phyloP scores from a whole-genome alignment of 225 moss, liverwort and hornwort genomes.

The Ulota crispa region DNA sequence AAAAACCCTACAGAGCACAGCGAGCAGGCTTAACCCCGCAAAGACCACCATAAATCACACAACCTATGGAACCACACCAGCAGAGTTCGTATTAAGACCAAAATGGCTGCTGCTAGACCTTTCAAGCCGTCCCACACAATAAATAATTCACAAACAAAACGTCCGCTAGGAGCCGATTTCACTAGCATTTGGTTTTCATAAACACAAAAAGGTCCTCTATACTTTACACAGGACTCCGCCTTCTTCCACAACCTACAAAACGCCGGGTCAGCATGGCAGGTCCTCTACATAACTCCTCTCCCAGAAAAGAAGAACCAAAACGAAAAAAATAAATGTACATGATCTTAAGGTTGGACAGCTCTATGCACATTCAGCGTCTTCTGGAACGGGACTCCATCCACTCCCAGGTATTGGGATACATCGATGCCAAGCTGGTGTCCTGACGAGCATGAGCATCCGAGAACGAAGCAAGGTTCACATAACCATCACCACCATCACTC shows the following conservation, averaged over 20 bases:
- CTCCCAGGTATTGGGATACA: slow-evolving; percentile 58
- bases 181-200: background rate
- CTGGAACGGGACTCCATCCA: slow-evolving; percentile 47
- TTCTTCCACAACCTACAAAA: background rate
- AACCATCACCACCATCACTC: slow-evolving; percentile 28
- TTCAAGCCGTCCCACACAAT: background rate
- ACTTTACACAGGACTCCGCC: background rate
- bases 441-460: slow-evolving; percentile 51
- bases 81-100: background rate
- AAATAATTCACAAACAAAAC: background rate
- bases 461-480: slow-evolving; percentile 73
- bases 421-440: slow-evolving; percentile 39
- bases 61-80: background rate
- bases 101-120: background rate
- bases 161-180: background rate
- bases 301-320: background rate
- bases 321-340: background rate
- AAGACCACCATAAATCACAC: background rate
- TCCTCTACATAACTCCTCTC: background rate
- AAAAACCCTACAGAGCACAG: too few relatives aligned
- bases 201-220: background rate
- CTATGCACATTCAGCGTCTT: slow-evolving; percentile 22
- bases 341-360: background rate
- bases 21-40: background rate
- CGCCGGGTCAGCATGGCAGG: background rate